Evolutionary conservation across 2,329 filamentous ascomycete genomes (phyloP), one percentile per base, ranked within the genome.

Genomic region (Clonostachys rosea): DNA sequence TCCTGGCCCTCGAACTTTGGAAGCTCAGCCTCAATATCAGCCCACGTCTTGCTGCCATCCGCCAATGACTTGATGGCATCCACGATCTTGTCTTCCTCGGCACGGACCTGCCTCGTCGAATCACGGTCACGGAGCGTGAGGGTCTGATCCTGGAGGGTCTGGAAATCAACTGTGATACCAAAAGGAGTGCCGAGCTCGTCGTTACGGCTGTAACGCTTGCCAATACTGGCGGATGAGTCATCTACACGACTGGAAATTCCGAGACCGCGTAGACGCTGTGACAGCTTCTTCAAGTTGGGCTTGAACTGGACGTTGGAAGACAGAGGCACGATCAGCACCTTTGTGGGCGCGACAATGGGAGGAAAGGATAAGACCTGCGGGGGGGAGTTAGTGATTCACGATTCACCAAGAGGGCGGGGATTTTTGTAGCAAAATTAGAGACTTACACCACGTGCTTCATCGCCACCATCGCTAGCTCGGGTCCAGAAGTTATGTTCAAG

Each of bases 401-500:
- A 16, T 45, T 34, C 24, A 24, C 24, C 10, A 10, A 9, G 8
- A 10, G 9, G 24, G 3, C 8, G 3, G 24, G 9, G 3, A 39
- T 17, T 20, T 39, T 17, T 16, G n/a, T 16, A 20, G 16, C 5
- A n/a, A 2, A 33, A 30, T 34, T 8, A 2, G 43, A 49, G 48
- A 83, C 87, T 78, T 84, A 92, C 90, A 69, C 87, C 87, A 64
- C 91, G 88, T 46, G 90, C 86, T 66, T 94, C 91, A 44, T 72
- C 81, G 46, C 67, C 85, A 45, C 83, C 66, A 9, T 70, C 80
- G 50, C 65, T 76, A 47, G 65, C 76, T 54, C 94, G 87, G 46
- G 85, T 89, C 92, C 94, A 99, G 80, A 91, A 99, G 65, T 81
- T 84, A 71, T 99, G 94, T 74, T 99, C 94, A 63, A 95, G 87